These are phyloP conservation scores for Sclerotinia sclerotiorum DNA, from an alignment of 2,329 filamentous ascomycete genomes.

Conservation along the genomic window DNA sequence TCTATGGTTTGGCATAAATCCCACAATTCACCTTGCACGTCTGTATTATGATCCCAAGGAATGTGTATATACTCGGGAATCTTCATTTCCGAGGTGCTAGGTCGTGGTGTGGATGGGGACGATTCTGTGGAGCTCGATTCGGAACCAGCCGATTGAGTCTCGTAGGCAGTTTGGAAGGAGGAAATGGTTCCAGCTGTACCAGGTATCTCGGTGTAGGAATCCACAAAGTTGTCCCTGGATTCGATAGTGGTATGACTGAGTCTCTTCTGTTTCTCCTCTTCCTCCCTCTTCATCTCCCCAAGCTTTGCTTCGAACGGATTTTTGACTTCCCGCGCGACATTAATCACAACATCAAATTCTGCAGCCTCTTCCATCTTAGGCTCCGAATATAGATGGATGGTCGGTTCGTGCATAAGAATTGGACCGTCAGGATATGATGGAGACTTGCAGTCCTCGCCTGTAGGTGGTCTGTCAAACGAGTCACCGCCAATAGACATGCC, in stretches of 20 bases:
- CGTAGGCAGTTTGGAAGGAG: slow-evolving; percentile 62
- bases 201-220: slow-evolving; percentile 26
- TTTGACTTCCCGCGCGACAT: slow-evolving; percentile 77
- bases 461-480: slow-evolving; percentile 65
- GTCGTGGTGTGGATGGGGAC: slow-evolving; percentile 58
- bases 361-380: slow-evolving; percentile 75
- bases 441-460: slow-evolving; percentile 76
- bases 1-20: slow-evolving; percentile 75
- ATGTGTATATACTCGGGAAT: slow-evolving; percentile 83
- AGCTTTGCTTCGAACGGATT: slow-evolving; percentile 69
- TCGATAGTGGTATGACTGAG: slow-evolving; percentile 37
- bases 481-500: slow-evolving; percentile 56
- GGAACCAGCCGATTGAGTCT: slow-evolving; percentile 47
- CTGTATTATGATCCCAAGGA: slow-evolving; percentile 85
- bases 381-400: slow-evolving; percentile 77
- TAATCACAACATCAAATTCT: slow-evolving; percentile 79
- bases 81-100: slow-evolving; percentile 45
- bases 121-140: slow-evolving; percentile 35
- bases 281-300: slow-evolving; percentile 40
- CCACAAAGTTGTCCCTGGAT: slow-evolving; percentile 29
- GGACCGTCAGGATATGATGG: slow-evolving; percentile 81
- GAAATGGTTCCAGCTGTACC: slow-evolving; percentile 59
- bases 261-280: slow-evolving; percentile 34
- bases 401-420: slow-evolving; percentile 76
- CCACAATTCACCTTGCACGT: slow-evolving; percentile 77